These are phyloP conservation scores for Stentor roeselii DNA, from an alignment of 73 alveolate species.

Conservation along the genomic window DNA sequence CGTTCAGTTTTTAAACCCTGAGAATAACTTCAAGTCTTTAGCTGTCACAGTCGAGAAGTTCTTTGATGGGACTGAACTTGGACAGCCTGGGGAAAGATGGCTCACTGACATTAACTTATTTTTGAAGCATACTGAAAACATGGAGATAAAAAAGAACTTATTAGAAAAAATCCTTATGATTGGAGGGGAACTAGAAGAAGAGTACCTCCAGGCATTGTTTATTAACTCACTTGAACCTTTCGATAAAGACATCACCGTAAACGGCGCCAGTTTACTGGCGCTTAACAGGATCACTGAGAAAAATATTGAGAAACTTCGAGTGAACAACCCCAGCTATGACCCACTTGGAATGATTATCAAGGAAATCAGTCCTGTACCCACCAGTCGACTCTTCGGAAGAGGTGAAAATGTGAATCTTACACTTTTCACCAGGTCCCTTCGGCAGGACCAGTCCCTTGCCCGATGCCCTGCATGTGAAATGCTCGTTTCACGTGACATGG, in stretches of 20 bases:
- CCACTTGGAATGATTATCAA: neutral
- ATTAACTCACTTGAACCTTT: neutral
- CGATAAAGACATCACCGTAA: neutral
- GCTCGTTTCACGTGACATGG: conserved; percentile 15
- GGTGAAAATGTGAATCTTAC: neutral
- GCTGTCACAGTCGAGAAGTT: neutral
- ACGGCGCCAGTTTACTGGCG: neutral
- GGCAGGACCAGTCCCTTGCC: conserved; percentile 16
- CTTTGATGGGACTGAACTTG: conserved; percentile 3
- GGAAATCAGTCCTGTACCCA: neutral
- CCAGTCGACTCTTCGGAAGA: neutral
- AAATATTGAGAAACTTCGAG: neutral
- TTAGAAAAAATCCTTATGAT: neutral
- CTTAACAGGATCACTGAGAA: neutral
- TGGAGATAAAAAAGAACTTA: neutral
- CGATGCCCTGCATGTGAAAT: conserved; percentile 11
- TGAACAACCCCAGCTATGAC: conserved; percentile 5
- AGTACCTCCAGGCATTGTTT: neutral
- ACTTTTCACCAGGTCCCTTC: conserved; percentile 9
- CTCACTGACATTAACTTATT: neutral
- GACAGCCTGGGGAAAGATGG: conserved; percentile 14
- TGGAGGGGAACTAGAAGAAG: neutral
- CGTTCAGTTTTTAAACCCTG: neutral
- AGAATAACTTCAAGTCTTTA: neutral
- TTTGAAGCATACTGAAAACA: neutral